phyloP scores from a whole-genome alignment of 2,329 filamentous ascomycete genomes.

The Hypomyces perniciosus region DNA sequence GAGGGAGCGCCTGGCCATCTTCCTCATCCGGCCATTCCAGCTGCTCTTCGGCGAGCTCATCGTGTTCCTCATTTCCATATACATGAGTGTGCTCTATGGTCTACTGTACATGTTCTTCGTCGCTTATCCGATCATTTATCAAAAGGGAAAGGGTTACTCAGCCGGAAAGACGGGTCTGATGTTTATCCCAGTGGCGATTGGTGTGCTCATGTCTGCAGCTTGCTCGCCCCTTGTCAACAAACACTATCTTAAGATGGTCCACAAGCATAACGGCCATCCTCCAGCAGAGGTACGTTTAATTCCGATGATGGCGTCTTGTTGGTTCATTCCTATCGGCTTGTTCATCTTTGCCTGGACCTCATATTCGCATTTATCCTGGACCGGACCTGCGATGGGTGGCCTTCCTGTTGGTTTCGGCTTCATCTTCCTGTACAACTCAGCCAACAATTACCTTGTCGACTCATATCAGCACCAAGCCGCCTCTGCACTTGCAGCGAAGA shows the following conservation, averaged over 20 bases:
- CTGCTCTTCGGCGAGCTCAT: slow-evolving; percentile 80
- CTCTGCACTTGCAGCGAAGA: slow-evolving; percentile 75
- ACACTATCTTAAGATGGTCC: slow-evolving; percentile 63
- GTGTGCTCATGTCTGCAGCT: slow-evolving; percentile 60
- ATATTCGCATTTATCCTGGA: slow-evolving; percentile 60
- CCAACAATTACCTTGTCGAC: slow-evolving; percentile 67
- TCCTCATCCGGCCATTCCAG: slow-evolving; percentile 78
- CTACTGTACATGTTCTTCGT: slow-evolving; percentile 74
- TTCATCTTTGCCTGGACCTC: slow-evolving; percentile 59
- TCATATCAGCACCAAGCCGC: slow-evolving; percentile 67
- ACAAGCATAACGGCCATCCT: slow-evolving; percentile 62
- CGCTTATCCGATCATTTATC: slow-evolving; percentile 65
- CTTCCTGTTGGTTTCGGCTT: slow-evolving; percentile 72
- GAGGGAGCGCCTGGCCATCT: slow-evolving; percentile 62
- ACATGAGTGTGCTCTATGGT: slow-evolving; percentile 78
- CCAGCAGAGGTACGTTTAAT: slow-evolving; percentile 73
- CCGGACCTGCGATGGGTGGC: slow-evolving; percentile 65
- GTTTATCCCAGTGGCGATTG: slow-evolving; percentile 78
- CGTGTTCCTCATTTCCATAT: slow-evolving; percentile 74
- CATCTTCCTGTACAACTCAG: slow-evolving; percentile 77
- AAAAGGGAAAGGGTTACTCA: slow-evolving; percentile 71
- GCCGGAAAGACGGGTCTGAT: slow-evolving; percentile 72
- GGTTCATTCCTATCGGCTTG: slow-evolving; percentile 58
- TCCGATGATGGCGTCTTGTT: slow-evolving; percentile 75
- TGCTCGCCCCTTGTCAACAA: slow-evolving; percentile 72